Conservation (phyloP, 768 basidiomycete species). For the Xerocomellus chrysenteron region DNA sequence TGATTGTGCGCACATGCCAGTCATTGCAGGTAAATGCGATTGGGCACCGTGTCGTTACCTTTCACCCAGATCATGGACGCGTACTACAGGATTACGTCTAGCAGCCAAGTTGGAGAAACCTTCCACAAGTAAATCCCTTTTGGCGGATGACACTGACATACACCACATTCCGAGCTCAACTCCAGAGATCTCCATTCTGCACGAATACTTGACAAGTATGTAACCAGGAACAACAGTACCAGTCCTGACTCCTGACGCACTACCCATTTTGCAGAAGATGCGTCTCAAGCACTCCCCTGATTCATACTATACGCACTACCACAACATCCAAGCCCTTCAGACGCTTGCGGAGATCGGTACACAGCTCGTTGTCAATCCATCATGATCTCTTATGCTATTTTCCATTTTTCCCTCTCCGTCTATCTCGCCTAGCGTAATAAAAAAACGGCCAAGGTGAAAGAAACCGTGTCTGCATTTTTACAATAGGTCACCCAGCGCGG, state of each 20-base stretch:
- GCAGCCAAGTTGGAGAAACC: no score
- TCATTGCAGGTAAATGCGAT: no score
- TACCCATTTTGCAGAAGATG: no score
- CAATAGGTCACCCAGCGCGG: conserved; percentile 74
- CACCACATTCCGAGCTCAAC: no score
- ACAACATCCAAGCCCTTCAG: not conserved
- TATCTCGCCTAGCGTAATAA: conserved; percentile 11
- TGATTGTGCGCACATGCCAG: no score
- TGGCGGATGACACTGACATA: no score
- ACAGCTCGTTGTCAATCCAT: not conserved
- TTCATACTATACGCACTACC: not conserved
- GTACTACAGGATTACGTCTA: no score
- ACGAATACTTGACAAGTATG: not conserved
- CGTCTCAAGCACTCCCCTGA: not conserved
- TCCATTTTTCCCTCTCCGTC: conserved; percentile 1
- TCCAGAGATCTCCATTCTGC: not conserved
- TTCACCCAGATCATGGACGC: no score
- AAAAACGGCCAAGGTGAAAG: not conserved
- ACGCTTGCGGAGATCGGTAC: not conserved
- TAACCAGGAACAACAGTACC: no score
- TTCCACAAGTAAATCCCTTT: no score
- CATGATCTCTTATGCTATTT: not conserved
- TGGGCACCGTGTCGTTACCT: no score
- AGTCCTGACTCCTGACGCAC: no score
- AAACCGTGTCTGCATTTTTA: conserved; percentile 34